phyloP scores from a whole-genome alignment of 2,329 filamentous ascomycete genomes.

The Nigrospora sphaerica region DNA sequence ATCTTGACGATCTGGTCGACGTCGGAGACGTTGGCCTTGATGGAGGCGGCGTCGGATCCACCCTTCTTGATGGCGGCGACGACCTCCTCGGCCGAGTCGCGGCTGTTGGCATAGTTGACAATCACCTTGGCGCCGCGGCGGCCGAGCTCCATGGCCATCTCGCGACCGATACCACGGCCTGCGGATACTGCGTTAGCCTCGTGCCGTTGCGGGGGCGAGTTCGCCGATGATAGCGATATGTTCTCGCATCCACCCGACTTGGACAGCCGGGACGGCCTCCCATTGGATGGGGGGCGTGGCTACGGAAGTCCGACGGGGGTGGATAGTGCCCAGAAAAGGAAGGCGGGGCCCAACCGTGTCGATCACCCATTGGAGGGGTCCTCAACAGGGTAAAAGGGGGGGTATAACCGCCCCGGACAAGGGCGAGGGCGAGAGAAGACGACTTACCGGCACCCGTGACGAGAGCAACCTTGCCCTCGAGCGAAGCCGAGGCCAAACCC shows the following conservation, averaged over 20 bases:
- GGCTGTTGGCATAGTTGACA: conserved; percentile 62
- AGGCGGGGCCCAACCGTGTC: not conserved
- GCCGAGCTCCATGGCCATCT: conserved; percentile 60
- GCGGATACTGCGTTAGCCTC: not conserved
- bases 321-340: not conserved
- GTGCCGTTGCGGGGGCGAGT: no score
- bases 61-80: conserved; percentile 58
- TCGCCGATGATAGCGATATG: not conserved
- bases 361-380: not conserved
- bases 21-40: conserved; percentile 63
- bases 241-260: not conserved
- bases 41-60: conserved; percentile 54
- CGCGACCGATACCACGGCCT: conserved; percentile 60
- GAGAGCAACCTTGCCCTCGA: conserved; percentile 29
- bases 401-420: not conserved
- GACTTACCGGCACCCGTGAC: conserved; percentile 31
- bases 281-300: no score
- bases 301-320: conserved; percentile 6
- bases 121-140: conserved; percentile 58
- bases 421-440: not conserved
- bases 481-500: conserved; percentile 28
- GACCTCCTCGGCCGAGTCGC: conserved; percentile 56
- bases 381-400: not conserved
- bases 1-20: conserved; percentile 55
- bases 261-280: not conserved